Evolutionary conservation across 2,329 filamentous ascomycete genomes (phyloP).

Genomic region (Fonsecaea erecta): DNA sequence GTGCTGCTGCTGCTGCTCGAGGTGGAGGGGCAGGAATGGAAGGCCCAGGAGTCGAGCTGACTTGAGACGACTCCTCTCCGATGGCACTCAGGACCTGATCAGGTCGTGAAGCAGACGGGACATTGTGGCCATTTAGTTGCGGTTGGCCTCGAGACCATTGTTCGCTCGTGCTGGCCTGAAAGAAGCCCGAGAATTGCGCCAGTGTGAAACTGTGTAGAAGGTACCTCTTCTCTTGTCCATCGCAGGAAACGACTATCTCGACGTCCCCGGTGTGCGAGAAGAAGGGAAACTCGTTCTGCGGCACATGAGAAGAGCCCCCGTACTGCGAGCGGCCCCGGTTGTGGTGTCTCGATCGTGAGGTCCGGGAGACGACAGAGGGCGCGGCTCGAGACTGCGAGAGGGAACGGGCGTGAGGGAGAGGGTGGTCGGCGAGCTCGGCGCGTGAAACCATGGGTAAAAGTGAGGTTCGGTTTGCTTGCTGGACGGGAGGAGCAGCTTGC

Average conservation of each 20-base stretch:
- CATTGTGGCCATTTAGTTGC: slow-evolving; percentile 5
- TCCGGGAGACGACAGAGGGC: slow-evolving; percentile 69
- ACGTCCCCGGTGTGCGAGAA: slow-evolving; percentile 92
- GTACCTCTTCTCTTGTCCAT: slow-evolving; percentile 78
- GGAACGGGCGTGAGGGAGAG: slow-evolving; percentile 45
- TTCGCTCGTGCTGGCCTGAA: slow-evolving; percentile 80
- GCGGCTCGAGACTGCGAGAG: slow-evolving; percentile 49
- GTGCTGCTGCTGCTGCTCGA: slow-evolving; percentile 25
- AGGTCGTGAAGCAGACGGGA: slow-evolving; percentile 36
- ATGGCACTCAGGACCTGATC: slow-evolving; percentile 59
- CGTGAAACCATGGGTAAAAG: slow-evolving; percentile 47
- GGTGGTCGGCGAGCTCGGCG: slow-evolving; percentile 55
- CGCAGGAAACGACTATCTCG: slow-evolving; percentile 77
- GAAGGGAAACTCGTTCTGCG: slow-evolving; percentile 89
- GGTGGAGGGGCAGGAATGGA: not conserved
- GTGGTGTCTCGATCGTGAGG: slow-evolving; percentile 61
- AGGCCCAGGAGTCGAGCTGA: slow-evolving; percentile 35
- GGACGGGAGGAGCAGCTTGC: slow-evolving; percentile 8
- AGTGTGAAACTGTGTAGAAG: slow-evolving; percentile 85
- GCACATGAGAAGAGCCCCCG: slow-evolving; percentile 71
- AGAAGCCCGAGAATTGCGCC: slow-evolving; percentile 89
- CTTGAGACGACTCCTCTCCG: slow-evolving; percentile 50
- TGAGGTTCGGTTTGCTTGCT: slow-evolving; percentile 16
- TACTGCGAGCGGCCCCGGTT: slow-evolving; percentile 83
- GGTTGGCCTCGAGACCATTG: slow-evolving; percentile 67